Percentiles rank a stretch among this genome's conserved stretches.
Evolutionary conservation across 441 rosid species (phyloP).

Genomic region (Daphne laureola): DNA sequence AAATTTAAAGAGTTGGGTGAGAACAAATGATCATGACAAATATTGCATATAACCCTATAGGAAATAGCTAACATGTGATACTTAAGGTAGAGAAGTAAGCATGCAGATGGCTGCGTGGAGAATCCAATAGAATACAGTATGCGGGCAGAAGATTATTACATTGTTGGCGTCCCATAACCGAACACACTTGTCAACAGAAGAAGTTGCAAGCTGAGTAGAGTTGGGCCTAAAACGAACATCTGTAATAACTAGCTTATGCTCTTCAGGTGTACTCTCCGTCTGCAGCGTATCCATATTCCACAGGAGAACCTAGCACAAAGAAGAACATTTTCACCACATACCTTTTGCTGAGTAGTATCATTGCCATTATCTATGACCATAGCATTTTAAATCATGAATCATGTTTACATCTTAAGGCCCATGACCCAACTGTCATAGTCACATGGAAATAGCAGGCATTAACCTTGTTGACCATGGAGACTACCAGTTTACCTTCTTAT

Average conservation of each 20-base stretch:
- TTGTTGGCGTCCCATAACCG: conserved; percentile 63
- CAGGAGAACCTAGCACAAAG: conserved; percentile 39
- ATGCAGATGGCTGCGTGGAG: no score
- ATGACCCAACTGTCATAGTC: no score
- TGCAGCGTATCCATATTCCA: conserved; percentile 72
- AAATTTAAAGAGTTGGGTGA: neutral
- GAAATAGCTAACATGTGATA: no score
- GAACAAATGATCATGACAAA: neutral
- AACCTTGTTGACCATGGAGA: conserved; percentile 2
- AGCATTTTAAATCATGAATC: no score
- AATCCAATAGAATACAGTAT: neutral
- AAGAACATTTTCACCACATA: conserved; percentile 4
- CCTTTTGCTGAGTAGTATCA: neutral
- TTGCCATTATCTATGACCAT: no score
- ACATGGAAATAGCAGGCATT: no score
- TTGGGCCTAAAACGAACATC: conserved; percentile 67
- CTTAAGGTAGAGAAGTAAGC: neutral
- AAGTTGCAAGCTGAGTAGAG: conserved; percentile 54
- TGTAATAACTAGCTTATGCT: conserved; percentile 52
- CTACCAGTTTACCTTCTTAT: conserved; percentile 43
- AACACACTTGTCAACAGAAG: conserved; percentile 61
- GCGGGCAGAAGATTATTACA: conserved; percentile 31
- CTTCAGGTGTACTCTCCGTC: conserved; percentile 50
- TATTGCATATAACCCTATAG: neutral
- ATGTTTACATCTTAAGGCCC: no score